phyloP scores from a whole-genome alignment of 768 basidiomycete species.

The Lactarius akahatsu region DNA sequence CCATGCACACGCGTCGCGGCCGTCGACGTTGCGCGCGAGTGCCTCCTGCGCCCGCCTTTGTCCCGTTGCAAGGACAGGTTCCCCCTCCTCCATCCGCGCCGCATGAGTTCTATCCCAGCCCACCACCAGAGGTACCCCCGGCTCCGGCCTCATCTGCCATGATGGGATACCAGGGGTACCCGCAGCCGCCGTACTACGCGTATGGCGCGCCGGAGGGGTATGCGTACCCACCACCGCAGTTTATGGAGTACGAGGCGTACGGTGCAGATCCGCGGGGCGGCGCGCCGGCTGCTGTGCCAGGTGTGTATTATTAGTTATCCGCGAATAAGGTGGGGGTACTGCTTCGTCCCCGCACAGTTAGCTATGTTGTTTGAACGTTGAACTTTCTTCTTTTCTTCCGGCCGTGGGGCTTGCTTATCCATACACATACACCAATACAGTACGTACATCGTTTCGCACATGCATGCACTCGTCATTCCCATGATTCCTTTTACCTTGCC shows the following conservation, averaged over 20 bases:
- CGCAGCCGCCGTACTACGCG: constrained; percentile 23
- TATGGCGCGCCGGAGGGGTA: constrained; percentile 21
- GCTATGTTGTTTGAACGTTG: constrained; percentile 5
- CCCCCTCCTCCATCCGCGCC: constrained; percentile 13
- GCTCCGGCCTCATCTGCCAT: constrained; percentile 39
- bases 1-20: constrained; percentile 28
- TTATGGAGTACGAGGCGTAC: constrained; percentile 24
- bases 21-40: constrained; percentile 43
- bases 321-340: too few species aligned
- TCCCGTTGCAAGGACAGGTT: constrained; percentile 13
- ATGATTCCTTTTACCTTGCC: constrained; percentile 1
- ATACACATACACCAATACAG: constrained; percentile 23
- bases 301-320: constrained; percentile 23
- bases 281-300: constrained; percentile 3
- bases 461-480: constrained; percentile 12
- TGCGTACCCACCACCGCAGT: constrained; percentile 17
- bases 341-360: background rate
- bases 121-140: constrained; percentile 29
- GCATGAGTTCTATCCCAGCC: constrained; percentile 34
- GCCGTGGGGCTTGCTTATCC: background rate
- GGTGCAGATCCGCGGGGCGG: constrained; percentile 14
- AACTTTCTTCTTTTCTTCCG: background rate
- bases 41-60: constrained; percentile 17
- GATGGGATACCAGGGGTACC: constrained; percentile 58
- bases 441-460: constrained; percentile 14